Evolutionary conservation across 2,329 filamentous ascomycete species (phyloP), one percentile per base, ranked within the genome.

Genomic region (Leptographium procerum): DNA sequence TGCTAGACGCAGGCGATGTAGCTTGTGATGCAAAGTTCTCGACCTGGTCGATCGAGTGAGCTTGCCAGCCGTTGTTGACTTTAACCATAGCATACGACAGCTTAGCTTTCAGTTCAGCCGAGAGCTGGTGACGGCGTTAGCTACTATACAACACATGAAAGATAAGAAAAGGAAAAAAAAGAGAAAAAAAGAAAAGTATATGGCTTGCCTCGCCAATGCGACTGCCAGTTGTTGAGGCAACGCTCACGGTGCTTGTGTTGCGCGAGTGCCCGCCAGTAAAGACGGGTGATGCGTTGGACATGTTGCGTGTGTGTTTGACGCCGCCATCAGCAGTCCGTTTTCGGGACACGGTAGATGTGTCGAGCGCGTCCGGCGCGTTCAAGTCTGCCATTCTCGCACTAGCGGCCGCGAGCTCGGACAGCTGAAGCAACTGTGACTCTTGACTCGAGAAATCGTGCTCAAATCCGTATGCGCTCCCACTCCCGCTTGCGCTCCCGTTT

Each of bases 51-150:
- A 94, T 83, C 22, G 84, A 84, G 62, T 87, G 84, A 55, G 85
- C 81, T 71, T 95, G 88, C 87, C 91, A 94, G 60, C 89, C 90
- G 68, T 95, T 85, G 69, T 90, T 89, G 47, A 96, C 88, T 71
- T 96, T 96, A 68, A 95, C 81, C 81, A 95, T 94, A 63, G 92
- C 92, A 71, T 96, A 96, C 8, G 90, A 89, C 31, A 97, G 79
- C 66, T 90, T 87, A 55, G 90, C 86, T 68, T 86, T 87, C 56
- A 97, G 79, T 68, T 92, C 88, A 57, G 85, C 82, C 47, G 89
- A 90, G 57, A 89, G 75, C 87, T 91, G 69, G 8, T 11, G 2
- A 13, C 4, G 14, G n/a, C n/a, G 28, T 22, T 50, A 47, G 33
- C 45, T 4, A 51, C 52, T n/a, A 29, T 40, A 40, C 36, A 9